A percentile compares a stretch with the other conserved stretches of the same genome.
Conservation (phyloP, 495 filamentous ascomycete species). For the Xeromyces bisporus region DNA sequence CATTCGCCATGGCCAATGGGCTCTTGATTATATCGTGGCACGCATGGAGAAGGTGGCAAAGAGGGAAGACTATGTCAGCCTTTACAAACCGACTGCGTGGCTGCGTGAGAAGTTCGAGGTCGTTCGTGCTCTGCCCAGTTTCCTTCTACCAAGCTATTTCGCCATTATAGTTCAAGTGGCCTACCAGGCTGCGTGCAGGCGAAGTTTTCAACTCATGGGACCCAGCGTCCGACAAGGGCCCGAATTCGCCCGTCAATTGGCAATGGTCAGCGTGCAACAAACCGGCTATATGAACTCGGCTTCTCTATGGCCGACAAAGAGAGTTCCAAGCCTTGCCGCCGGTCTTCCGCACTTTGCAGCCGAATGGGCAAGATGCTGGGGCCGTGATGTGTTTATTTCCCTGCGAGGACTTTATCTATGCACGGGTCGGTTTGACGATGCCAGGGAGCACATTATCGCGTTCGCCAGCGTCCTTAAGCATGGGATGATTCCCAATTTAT, state of each 20-base stretch:
- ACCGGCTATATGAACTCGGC: conserved; percentile 77
- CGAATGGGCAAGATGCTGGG: conserved; percentile 94
- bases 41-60: conserved; percentile 58
- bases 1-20: conserved; percentile 81
- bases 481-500: conserved; percentile 94
- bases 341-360: conserved; percentile 89
- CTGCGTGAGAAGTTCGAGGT: conserved; percentile 68
- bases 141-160: conserved; percentile 85
- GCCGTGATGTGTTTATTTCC: conserved; percentile 92
- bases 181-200: conserved; percentile 67
- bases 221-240: conserved; percentile 62
- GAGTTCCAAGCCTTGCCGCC: conserved; percentile 75
- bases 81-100: conserved; percentile 57
- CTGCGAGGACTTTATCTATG: conserved; percentile 76
- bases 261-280: conserved; percentile 79
- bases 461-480: conserved; percentile 97
- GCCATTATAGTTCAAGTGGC: conserved; percentile 73
- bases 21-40: conserved; percentile 72
- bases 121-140: conserved; percentile 68
- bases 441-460: conserved; percentile 82
- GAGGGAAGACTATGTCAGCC: conserved; percentile 36
- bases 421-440: conserved; percentile 74
- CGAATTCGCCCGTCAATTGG: conserved; percentile 66
- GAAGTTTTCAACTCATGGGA: conserved; percentile 60
- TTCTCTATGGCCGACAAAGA: conserved; percentile 72